Evolutionary conservation across 1,139 yeast genomes (phyloP), one percentile per base, ranked within the genome.

Genomic region (Hemisphaericaspora lyxosophila): DNA sequence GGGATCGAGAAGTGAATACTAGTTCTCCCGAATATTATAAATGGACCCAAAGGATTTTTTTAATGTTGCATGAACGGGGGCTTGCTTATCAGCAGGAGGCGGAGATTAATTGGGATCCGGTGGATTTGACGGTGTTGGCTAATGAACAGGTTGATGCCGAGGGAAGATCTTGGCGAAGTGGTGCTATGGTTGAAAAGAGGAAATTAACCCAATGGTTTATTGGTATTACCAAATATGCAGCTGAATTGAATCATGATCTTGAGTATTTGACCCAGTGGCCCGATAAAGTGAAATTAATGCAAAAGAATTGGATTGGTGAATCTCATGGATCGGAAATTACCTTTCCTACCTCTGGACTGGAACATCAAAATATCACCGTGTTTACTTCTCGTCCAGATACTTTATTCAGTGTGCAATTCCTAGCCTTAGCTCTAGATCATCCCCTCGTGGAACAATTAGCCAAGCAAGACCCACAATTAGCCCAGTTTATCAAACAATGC

Each of bases 101-200:
- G 0, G 87, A 84, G 50, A 94, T 92, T 39, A 92, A 92, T 55
- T 92, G 98, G 98, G 98, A 92, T 59, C 98, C 98, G 0, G 78
- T 92, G 0, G 98, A 92, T 51, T 75, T 82, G 50, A 92, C 98
- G 0, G 98, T 92, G 1, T 67, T 92, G 44, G 98, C 98, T 1
- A 92, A 92, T 57, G 98, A 92, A 59, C 98, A 92, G 58, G 97
- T 92, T 3, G 98, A 92, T 57, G 61, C 84, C 2, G 77, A 86
- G 31, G 98, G 98, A 0, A 70, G 80, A 40, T 88, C 97, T 0
- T 92, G 98, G 98, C 75, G 98, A 59, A 88, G 97, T 3, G 98
- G 98, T 2, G 98, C 97, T 0, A 41, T 82, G 13, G 98, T 90
- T 0, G 97, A 92, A 57, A 88, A 87, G 59, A 74, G 70, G 46